Evolutionary conservation across 371 early-diverging fungal species (phyloP).

Genomic region (Apophysomyces elegans): DNA sequence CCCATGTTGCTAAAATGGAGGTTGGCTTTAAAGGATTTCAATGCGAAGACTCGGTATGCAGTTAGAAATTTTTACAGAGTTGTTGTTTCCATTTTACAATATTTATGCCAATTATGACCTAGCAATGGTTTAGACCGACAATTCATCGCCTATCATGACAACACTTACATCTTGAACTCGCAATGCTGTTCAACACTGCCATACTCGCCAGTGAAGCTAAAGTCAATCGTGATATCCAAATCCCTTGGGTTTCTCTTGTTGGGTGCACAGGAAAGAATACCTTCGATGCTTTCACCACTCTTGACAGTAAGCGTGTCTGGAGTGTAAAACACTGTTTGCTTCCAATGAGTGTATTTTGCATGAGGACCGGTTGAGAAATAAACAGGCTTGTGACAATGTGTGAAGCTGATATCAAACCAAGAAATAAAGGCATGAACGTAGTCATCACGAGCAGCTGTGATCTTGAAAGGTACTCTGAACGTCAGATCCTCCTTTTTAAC

Average conservation of each 20-base stretch:
- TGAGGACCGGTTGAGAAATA: constrained; percentile 91
- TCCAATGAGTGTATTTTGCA: constrained; percentile 97
- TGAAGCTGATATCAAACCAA: constrained; percentile 95
- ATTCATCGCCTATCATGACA: not conserved
- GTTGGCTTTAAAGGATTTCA: not conserved
- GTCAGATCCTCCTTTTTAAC: constrained; percentile 86
- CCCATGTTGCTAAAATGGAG: not conserved
- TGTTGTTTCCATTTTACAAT: not conserved
- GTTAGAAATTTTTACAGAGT: not conserved
- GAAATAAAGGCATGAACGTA: constrained; percentile 90
- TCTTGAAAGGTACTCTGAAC: constrained; percentile 78
- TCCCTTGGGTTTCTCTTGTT: constrained; percentile 92
- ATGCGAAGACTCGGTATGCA: not conserved
- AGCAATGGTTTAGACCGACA: not conserved
- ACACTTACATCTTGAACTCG: constrained; percentile 83
- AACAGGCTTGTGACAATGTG: constrained; percentile 84
- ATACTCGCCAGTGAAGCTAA: constrained; percentile 70
- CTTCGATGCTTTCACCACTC: constrained; percentile 83
- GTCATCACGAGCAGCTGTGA: constrained; percentile 80
- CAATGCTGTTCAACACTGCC: constrained; percentile 67
- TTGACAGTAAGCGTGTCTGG: constrained; percentile 71
- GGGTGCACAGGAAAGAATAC: constrained; percentile 81
- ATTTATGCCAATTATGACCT: not conserved
- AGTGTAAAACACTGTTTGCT: constrained; percentile 95
- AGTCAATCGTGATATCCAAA: constrained; percentile 88